Evolutionary conservation across 2,329 filamentous ascomycete species (phyloP), one percentile per base, ranked within the genome.

Genomic region (Aspergillus sp.): DNA sequence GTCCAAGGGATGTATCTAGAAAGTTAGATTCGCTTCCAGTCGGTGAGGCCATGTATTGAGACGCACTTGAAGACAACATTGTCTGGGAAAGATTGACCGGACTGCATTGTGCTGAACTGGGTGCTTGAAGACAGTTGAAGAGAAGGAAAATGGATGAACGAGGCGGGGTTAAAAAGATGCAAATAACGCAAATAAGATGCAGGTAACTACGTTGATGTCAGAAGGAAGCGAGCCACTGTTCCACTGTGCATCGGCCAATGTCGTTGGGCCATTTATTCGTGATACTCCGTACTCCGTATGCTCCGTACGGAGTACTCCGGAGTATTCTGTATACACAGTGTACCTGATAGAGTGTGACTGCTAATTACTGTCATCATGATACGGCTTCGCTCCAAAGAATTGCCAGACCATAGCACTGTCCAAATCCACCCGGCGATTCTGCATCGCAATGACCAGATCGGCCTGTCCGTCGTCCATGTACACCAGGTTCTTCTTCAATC

Each of bases 1-100:
- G 80, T 79, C 70, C 88, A 88, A 28, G 28, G 29, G 12, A 68
- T 76, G 57, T 69, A 19, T 39, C 36, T 39, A 27, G 19, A 6
- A 28, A 26, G 36, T 39, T 28, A 39, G 19, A 8, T 3, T 39
- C 10, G 19, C 9, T 39, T 39, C 3, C 7, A 5, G 3, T 5
- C 3, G 3, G 19, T 39, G 10, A 28, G 36, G 19, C 7, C 2
- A 10, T 28, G 7, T 12, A 5, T 4, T 4, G 1, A 1, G 2
- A 39, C 8, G 6, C 26, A 39, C 36, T 39, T 12, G 36, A 39
- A 39, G 19, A 39, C 36, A 27, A 39, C 36, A 26, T 39, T 19
- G 4, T 12, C 26, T 19, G 36, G 36, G 19, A 39, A 39, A 3
- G 36, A 39, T 4, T 39, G 12, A 8, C 36, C 36, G 19, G 36